Conservation (phyloP, 1,284 basidiomycete genomes). For the Puccinia triticina region DNA sequence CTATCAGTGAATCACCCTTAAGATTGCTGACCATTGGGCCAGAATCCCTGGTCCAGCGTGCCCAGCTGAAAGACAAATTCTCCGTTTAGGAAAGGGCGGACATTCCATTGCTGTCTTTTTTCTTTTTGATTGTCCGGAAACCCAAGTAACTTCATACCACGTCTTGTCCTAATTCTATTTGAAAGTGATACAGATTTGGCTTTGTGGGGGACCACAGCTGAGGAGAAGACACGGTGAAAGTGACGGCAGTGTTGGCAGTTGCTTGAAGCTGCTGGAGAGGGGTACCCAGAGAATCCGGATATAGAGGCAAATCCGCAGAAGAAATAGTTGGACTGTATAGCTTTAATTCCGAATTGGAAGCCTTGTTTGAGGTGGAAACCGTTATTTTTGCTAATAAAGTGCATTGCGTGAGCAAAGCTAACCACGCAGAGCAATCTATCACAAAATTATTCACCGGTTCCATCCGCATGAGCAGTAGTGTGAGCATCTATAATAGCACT, state of each 20-base stretch:
- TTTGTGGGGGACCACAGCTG: constrained; percentile 50
- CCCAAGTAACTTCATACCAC: constrained; percentile 47
- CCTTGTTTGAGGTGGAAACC: constrained; percentile 14
- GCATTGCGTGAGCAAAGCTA: background rate
- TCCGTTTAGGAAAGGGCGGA: constrained; percentile 50
- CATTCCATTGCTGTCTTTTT: constrained; percentile 41
- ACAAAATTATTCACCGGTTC: constrained; percentile 18
- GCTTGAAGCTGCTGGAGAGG: constrained; percentile 8
- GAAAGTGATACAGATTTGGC: constrained; percentile 49
- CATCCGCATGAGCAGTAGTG: constrained; percentile 32
- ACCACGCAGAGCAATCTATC: background rate
- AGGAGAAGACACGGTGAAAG: constrained; percentile 35
- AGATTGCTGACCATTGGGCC: constrained; percentile 48
- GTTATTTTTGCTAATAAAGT: constrained; percentile 32
- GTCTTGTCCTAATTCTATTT: constrained; percentile 45
- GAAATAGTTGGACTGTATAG: constrained; percentile 5
- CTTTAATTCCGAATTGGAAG: background rate
- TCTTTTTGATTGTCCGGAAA: constrained; percentile 51
- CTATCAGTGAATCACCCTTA: background rate
- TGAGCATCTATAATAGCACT: constrained; percentile 15
- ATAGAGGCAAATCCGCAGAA: background rate
- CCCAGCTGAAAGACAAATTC: constrained; percentile 51
- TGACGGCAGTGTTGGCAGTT: constrained; percentile 42
- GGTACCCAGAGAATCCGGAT: background rate
- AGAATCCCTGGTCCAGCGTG: constrained; percentile 52